Evolutionary conservation across 2,329 filamentous ascomycete species (phyloP), one percentile per base, ranked within the genome.

Genomic region (Calonectria fujianensis): DNA sequence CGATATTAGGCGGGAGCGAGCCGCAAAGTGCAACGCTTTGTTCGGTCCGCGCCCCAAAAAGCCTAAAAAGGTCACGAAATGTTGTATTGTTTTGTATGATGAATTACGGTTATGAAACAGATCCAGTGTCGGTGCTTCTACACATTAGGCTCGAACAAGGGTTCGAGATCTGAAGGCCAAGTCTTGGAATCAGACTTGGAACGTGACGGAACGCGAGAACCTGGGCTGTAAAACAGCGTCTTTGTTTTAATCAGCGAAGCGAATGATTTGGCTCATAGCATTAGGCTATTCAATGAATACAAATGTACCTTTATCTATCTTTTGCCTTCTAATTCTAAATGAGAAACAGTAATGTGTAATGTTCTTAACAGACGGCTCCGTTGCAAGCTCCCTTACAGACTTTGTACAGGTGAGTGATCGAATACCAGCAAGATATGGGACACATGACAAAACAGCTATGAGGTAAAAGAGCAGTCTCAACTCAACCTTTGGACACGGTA

Each of bases 101-200:
- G 57, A 63, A 63, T 63, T 20, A 63, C 37, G 57, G 57, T 41
- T 41, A 63, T 20, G 57, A 63, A 63, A 63, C 35, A 37, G 37
- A 63, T 63, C 35, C 7, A n/a, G 39, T 31, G 57, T 29, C 11
- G 5, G 10, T 20, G 37, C 35, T 39, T 35, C 35, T 9, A 16
- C 14, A 16, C 14, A 14, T 29, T n/a, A 37, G n/a, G 24, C 4
- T 18, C 37, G 35, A 16, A 16, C 57, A 3, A 45, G 8, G n/a
- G 32, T 29, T 14, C 57, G 37, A 13, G 8, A 16, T 39, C 35
- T 20, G n/a, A 24, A 24, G 1, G 27, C 57, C 57, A 63, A 16
- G 57, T 29, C 57, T 63, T 10, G 27, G 14, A 41, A 41, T 63
- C 57, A 41, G 57, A 18, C 35, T 9, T 41, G 57, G 35, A 41